phyloP scores from a whole-genome alignment of 2,329 filamentous ascomycete species.

The Fusarium buharicum region DNA sequence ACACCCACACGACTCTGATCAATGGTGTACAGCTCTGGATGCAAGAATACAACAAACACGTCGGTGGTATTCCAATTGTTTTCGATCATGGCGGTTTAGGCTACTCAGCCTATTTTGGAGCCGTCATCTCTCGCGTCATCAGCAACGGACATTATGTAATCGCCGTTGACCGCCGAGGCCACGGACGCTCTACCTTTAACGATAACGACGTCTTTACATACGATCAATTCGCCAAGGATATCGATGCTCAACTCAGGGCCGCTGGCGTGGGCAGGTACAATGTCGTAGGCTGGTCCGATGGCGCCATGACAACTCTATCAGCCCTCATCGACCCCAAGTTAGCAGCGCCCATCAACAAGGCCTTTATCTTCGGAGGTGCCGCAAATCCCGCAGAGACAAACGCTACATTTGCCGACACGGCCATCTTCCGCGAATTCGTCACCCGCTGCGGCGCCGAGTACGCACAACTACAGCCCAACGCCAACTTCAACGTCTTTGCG shows the following conservation, averaged over 20 bases:
- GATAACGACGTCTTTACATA: slow-evolving; percentile 52
- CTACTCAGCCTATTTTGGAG: slow-evolving; percentile 55
- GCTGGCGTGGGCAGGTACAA: slow-evolving; percentile 47
- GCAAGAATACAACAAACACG: slow-evolving; percentile 54
- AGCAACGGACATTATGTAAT: slow-evolving; percentile 52
- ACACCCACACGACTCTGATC: slow-evolving; percentile 43
- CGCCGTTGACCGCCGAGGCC: slow-evolving; percentile 54
- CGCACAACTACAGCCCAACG: slow-evolving; percentile 49
- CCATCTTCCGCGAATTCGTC: slow-evolving; percentile 51
- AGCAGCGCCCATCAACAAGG: slow-evolving; percentile 50
- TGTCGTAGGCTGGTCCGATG: slow-evolving; percentile 56
- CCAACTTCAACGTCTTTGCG: slow-evolving; percentile 52
- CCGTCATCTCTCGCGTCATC: slow-evolving; percentile 51
- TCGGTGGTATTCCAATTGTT: slow-evolving; percentile 50
- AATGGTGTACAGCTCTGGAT: slow-evolving; percentile 55
- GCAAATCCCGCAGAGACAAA: slow-evolving; percentile 51
- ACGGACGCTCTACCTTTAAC: slow-evolving; percentile 54
- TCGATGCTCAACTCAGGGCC: slow-evolving; percentile 46
- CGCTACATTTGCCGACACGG: slow-evolving; percentile 46
- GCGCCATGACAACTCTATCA: slow-evolving; percentile 52
- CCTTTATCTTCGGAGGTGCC: slow-evolving; percentile 54
- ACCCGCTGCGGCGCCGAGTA: slow-evolving; percentile 52
- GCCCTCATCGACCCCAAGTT: slow-evolving; percentile 49
- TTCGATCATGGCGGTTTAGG: slow-evolving; percentile 55
- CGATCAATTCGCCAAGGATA: slow-evolving; percentile 52